These are phyloP conservation scores for Penicillium sp. DNA, from an alignment of 2,329 filamentous ascomycete genomes.

Conservation along the genomic window DNA sequence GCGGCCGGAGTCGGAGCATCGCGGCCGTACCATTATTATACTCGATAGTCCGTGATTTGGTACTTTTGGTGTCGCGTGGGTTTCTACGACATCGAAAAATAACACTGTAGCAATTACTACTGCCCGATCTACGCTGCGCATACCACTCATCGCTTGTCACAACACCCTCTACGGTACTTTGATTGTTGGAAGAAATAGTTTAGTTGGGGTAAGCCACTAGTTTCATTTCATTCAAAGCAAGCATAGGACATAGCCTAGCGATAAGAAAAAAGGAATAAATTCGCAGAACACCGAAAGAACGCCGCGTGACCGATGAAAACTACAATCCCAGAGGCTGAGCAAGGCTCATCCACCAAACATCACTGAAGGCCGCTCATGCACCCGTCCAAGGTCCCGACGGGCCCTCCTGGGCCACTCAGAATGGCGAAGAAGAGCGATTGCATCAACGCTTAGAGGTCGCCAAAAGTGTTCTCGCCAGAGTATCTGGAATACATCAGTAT, in stretches of 20 bases:
- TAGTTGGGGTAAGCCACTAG: background rate
- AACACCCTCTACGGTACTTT: background rate
- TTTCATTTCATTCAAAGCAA: slow-evolving; percentile 15
- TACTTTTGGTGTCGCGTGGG: background rate
- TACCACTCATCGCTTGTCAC: background rate
- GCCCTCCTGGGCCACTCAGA: slow-evolving; percentile 7
- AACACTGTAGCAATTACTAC: too few species aligned
- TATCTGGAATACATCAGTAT: slow-evolving; percentile 55
- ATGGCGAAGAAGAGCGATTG: slow-evolving; percentile 9
- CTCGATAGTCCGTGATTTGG: background rate
- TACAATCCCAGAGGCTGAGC: slow-evolving; percentile 9
- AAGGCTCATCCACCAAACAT: slow-evolving; percentile 6
- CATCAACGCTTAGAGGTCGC: slow-evolving; percentile 41
- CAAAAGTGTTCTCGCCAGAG: slow-evolving; percentile 99
- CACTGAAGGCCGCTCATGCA: background rate
- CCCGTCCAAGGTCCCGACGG: slow-evolving; percentile 1
- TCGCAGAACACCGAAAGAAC: slow-evolving; percentile 23
- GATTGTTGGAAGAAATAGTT: background rate
- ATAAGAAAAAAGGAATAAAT: slow-evolving; percentile 14
- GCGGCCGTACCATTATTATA: background rate
- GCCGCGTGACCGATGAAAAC: slow-evolving; percentile 18
- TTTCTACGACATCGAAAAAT: background rate
- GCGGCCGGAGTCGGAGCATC: slow-evolving; percentile 24
- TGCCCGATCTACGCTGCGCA: background rate
- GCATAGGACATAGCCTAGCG: slow-evolving; percentile 13